Conservation (phyloP, 2,329 filamentous ascomycete species). For the Colletotrichum endophyticum region DNA sequence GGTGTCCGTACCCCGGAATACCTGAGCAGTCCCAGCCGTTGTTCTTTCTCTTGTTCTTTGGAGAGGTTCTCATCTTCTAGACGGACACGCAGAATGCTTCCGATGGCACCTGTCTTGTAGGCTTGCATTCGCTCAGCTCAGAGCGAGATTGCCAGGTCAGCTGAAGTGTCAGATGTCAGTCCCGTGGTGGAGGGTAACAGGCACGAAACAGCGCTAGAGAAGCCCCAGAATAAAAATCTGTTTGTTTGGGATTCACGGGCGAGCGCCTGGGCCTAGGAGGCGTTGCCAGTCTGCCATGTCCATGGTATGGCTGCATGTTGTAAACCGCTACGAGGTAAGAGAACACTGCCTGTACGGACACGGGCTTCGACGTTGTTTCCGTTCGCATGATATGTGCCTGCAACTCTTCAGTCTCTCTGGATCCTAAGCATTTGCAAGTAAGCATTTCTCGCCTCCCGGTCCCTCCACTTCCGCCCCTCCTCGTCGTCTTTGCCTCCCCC, state of each 20-base stretch:
- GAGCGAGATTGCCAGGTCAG: background rate
- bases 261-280: background rate
- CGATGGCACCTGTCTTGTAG: background rate
- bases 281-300: background rate
- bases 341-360: background rate
- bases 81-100: background rate
- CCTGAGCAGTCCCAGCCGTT: background rate
- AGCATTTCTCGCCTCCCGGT: background rate
- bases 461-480: background rate
- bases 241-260: constrained; percentile 8
- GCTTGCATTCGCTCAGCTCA: background rate
- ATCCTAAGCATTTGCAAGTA: background rate
- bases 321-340: background rate
- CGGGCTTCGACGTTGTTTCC: background rate
- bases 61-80: background rate
- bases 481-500: background rate
- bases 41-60: background rate
- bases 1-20: background rate
- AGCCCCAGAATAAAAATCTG: constrained; percentile 16
- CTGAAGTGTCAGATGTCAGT: constrained; percentile 2
- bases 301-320: background rate
- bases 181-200: background rate
- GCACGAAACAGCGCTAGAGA: constrained; percentile 16
- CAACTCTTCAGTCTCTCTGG: background rate
- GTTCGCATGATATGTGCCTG: background rate